Conservation (phyloP, 495 filamentous ascomycete genomes). For the Aspergillus kassunensis region DNA sequence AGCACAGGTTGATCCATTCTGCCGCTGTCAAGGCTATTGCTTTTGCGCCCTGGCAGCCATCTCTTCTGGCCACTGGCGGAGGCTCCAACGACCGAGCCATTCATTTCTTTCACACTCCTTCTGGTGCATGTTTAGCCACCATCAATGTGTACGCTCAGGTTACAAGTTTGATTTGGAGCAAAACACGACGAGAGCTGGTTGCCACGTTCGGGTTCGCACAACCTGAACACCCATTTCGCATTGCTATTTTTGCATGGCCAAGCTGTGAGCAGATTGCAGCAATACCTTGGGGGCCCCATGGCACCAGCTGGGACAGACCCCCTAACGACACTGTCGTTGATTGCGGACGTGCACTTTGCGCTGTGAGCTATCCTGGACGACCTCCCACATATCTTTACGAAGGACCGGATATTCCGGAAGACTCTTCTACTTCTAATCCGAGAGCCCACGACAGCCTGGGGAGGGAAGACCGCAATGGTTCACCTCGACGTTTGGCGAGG, state of each 20-base stretch:
- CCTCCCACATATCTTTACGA: conserved; percentile 19
- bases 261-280: conserved; percentile 83
- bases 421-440: conserved; percentile 5
- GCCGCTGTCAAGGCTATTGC: conserved; percentile 96
- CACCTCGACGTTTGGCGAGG: not conserved
- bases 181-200: conserved; percentile 76
- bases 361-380: conserved; percentile 45
- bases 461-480: not conserved
- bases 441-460: conserved; percentile 1
- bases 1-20: conserved; percentile 70
- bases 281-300: conserved; percentile 83
- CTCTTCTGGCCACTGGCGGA: conserved; percentile 85
- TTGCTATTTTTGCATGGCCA: conserved; percentile 95
- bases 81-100: conserved; percentile 93
- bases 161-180: conserved; percentile 88
- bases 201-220: conserved; percentile 96
- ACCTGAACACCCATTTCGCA: conserved; percentile 84
- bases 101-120: conserved; percentile 88
- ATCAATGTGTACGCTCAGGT: conserved; percentile 94
- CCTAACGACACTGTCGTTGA: conserved; percentile 21
- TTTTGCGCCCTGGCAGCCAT: conserved; percentile 92
- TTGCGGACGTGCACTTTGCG: conserved; percentile 44
- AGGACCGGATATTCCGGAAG: conserved; percentile 10
- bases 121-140: conserved; percentile 79
- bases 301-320: conserved; percentile 67